Evolutionary conservation across 352 stramenopile genomes (phyloP).

Genomic region (Globisporangium paroecandrum): DNA sequence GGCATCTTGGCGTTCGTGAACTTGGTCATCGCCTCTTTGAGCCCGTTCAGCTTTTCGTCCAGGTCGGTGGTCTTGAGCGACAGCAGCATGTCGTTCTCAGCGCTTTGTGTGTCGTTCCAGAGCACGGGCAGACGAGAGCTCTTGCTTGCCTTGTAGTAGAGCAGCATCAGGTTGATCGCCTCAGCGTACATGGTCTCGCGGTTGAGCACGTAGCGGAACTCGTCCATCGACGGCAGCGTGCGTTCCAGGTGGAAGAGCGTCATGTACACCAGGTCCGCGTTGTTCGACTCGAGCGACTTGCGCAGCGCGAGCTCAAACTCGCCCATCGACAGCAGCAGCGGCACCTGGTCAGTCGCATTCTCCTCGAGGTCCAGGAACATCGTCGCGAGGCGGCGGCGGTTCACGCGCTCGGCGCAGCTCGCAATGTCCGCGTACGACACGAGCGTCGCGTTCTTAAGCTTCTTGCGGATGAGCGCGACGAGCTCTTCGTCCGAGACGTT

Average conservation of each 20-base stretch:
- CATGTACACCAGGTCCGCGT: constrained; percentile 89
- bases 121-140: constrained; percentile 53
- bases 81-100: constrained; percentile 69
- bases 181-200: constrained; percentile 69
- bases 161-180: constrained; percentile 69
- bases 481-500: constrained; percentile 76
- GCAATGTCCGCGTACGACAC: constrained; percentile 83
- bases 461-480: constrained; percentile 79
- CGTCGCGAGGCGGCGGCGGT: constrained; percentile 80
- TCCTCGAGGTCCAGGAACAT: constrained; percentile 89
- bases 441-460: constrained; percentile 75
- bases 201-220: constrained; percentile 75
- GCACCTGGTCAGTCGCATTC: constrained; percentile 87
- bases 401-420: constrained; percentile 75
- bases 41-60: constrained; percentile 59
- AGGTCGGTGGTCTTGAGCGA: constrained; percentile 63
- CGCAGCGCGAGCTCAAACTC: constrained; percentile 88
- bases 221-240: constrained; percentile 73
- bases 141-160: constrained; percentile 77
- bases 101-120: constrained; percentile 60
- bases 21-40: constrained; percentile 68
- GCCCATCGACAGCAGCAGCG: constrained; percentile 87
- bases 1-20: constrained; percentile 68
- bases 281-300: constrained; percentile 87
- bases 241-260: constrained; percentile 85